phyloP scores from a whole-genome alignment of 1,284 basidiomycete genomes.

The Butyriboletus appendiculatus region DNA sequence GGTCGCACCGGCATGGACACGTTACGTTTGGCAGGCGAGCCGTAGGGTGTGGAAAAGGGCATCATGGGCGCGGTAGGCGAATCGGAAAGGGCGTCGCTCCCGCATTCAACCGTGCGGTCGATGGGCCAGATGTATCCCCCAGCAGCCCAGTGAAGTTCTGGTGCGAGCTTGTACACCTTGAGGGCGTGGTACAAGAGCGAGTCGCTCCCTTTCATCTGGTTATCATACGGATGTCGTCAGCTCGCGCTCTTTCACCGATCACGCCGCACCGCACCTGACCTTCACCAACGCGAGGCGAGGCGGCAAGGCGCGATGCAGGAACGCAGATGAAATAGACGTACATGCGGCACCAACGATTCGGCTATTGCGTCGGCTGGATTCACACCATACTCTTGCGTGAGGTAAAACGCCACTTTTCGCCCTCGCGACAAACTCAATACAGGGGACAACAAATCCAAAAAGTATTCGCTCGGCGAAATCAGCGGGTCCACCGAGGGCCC shows the following conservation, averaged over 20 bases:
- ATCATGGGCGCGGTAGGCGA: constrained; percentile 36
- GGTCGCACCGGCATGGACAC: constrained; percentile 34
- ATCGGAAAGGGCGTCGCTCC: constrained; percentile 43
- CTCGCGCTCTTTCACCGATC: constrained; percentile 12
- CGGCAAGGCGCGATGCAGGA: constrained; percentile 3
- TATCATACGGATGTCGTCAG: constrained; percentile 18
- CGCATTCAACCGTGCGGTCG: constrained; percentile 66
- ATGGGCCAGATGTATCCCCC: constrained; percentile 80
- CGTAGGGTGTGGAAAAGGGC: constrained; percentile 33
- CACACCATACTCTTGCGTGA: constrained; percentile 69
- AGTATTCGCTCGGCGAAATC: constrained; percentile 68
- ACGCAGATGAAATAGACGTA: constrained; percentile 40
- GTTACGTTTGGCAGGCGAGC: constrained; percentile 34
- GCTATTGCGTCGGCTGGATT: constrained; percentile 70
- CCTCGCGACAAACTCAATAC: constrained; percentile 71
- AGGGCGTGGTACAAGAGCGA: constrained; percentile 73
- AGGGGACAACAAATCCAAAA: constrained; percentile 68
- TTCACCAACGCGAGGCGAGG: constrained; percentile 2
- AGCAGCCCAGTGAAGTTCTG: constrained; percentile 76
- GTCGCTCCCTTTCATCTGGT: constrained; percentile 74
- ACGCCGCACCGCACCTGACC: constrained; percentile 7
- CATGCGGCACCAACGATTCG: constrained; percentile 67
- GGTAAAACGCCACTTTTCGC: constrained; percentile 68
- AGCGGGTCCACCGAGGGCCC: constrained; percentile 63
- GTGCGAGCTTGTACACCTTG: constrained; percentile 70